Conservation (phyloP, 352 stramenopile species). For the Discostella stelligera region DNA sequence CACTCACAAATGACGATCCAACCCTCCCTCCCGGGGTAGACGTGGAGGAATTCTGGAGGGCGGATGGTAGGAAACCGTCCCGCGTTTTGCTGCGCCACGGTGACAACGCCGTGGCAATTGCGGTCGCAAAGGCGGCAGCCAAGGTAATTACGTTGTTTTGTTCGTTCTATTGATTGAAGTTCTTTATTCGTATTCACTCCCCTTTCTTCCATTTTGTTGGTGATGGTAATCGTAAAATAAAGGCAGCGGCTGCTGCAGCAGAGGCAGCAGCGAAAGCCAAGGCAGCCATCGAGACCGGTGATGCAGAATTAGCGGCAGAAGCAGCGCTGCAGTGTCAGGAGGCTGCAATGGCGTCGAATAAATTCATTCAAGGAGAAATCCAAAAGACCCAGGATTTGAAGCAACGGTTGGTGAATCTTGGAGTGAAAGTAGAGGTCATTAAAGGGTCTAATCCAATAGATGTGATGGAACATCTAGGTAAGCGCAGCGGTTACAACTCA, state of each 20-base stretch:
- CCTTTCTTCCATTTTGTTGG: not conserved
- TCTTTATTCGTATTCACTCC: conserved; percentile 3
- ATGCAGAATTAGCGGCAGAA: conserved; percentile 55
- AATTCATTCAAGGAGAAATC: conserved; percentile 75
- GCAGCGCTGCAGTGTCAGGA: conserved; percentile 64
- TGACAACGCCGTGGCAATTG: conserved; percentile 69
- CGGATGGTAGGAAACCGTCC: conserved; percentile 60
- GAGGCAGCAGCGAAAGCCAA: conserved; percentile 59
- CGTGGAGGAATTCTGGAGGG: conserved; percentile 76
- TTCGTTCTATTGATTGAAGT: not conserved
- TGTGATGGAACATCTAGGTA: conserved; percentile 79
- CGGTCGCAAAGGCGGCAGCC: conserved; percentile 66
- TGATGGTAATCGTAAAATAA: conserved; percentile 1
- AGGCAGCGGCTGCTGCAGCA: conserved; percentile 54
- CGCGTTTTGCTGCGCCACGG: conserved; percentile 71
- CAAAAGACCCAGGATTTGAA: conserved; percentile 65
- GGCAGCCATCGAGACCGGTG: conserved; percentile 60
- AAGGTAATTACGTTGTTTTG: conserved; percentile 22
- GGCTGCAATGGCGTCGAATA: conserved; percentile 57
- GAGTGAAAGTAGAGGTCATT: conserved; percentile 69
- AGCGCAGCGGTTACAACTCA: conserved; percentile 67
- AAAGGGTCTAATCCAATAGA: conserved; percentile 73
- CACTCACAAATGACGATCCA: conserved; percentile 65
- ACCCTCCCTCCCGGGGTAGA: conserved; percentile 65
- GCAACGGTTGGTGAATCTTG: conserved; percentile 56